A percentile compares a stretch with the other conserved stretches of the same genome.
These are phyloP conservation scores for Lanmaoa pseudosensibilis DNA, from an alignment of 768 basidiomycete genomes.

Conservation along the genomic window DNA sequence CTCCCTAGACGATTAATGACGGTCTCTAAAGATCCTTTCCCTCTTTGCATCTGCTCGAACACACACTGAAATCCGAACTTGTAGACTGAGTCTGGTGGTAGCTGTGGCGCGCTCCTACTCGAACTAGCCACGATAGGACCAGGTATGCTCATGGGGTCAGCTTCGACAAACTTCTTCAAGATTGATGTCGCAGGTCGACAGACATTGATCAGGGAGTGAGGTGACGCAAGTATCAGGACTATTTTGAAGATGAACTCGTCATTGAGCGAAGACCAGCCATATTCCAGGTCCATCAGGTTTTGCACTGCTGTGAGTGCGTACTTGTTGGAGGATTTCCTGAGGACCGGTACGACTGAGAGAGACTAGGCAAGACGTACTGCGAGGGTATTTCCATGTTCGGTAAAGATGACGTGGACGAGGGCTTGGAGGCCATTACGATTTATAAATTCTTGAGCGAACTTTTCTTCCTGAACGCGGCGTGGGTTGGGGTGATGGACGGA, in stretches of 20 bases:
- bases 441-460: slow-evolving; percentile 79
- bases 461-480: slow-evolving; percentile 62
- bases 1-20: slow-evolving; percentile 79
- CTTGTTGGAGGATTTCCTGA: slow-evolving; percentile 38
- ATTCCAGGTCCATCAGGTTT: slow-evolving; percentile 83
- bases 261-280: slow-evolving; percentile 78
- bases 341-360: neutral
- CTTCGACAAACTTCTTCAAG: slow-evolving; percentile 85
- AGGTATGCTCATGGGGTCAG: slow-evolving; percentile 69
- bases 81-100: slow-evolving; percentile 71
- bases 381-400: slow-evolving; percentile 76
- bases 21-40: slow-evolving; percentile 69
- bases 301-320: slow-evolving; percentile 86
- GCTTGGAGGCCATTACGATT: slow-evolving; percentile 67
- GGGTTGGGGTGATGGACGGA: neutral
- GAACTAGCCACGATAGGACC: slow-evolving; percentile 59
- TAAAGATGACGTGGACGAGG: slow-evolving; percentile 67
- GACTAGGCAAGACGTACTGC: slow-evolving; percentile 51
- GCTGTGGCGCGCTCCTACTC: slow-evolving; percentile 51
- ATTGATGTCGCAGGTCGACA: slow-evolving; percentile 90
- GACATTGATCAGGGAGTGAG: slow-evolving; percentile 80
- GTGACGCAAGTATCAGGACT: slow-evolving; percentile 74
- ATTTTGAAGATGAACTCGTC: slow-evolving; percentile 73
- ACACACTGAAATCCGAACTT: slow-evolving; percentile 83
- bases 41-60: slow-evolving; percentile 78